These are phyloP conservation scores for Trichosporon faecale DNA, from an alignment of 1,284 basidiomycete species.

Conservation along the genomic window DNA sequence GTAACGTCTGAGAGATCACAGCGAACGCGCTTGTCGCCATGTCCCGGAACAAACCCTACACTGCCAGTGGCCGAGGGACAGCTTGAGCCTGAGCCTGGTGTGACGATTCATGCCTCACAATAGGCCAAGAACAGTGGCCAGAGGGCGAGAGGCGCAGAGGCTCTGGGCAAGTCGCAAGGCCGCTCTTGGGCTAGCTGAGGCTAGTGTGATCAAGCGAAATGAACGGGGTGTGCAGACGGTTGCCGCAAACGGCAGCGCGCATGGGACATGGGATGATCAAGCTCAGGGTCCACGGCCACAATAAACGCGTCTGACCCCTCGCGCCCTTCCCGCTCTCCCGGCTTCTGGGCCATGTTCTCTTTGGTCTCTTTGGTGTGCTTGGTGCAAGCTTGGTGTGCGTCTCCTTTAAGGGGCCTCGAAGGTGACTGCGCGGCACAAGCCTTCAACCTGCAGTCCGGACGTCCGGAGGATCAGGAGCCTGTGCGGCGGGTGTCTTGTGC, in stretches of 20 bases:
- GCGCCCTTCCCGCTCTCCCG: conserved; percentile 2
- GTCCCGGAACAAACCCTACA: neutral
- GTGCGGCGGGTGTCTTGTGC: neutral
- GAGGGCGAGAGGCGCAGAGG: too few relatives aligned
- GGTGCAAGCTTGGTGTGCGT: neutral
- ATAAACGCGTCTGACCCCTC: neutral
- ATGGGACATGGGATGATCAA: neutral
- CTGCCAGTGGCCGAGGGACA: neutral
- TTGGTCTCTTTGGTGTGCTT: neutral
- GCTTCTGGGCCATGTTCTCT: neutral
- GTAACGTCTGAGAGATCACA: neutral
- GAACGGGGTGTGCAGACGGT: neutral
- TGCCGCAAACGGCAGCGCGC: neutral
- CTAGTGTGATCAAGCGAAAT: neutral
- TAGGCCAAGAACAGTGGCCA: too few relatives aligned
- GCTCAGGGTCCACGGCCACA: neutral
- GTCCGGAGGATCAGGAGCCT: too few relatives aligned
- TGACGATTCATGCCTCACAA: neutral
- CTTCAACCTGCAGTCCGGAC: neutral
- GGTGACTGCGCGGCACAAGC: neutral
- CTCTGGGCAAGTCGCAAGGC: too few relatives aligned
- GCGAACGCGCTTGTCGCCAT: neutral
- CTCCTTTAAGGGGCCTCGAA: too few relatives aligned
- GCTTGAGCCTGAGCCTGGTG: neutral
- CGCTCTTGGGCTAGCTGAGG: too few relatives aligned